Conservation (phyloP, 129 eudicot genomes). For the Lonicera japonica region DNA sequence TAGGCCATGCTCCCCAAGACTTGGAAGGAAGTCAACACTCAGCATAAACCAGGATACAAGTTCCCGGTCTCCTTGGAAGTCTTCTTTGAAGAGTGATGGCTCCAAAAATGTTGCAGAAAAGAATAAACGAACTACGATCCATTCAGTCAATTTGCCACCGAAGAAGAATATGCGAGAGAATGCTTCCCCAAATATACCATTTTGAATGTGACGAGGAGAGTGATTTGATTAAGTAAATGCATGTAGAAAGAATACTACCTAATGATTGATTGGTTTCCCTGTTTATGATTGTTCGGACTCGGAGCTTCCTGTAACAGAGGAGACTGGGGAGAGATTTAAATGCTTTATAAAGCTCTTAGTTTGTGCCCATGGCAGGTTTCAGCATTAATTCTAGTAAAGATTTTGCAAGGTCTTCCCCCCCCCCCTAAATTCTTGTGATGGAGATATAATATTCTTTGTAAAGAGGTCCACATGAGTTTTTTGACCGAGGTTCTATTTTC, state of each 20-base stretch:
- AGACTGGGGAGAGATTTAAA: not conserved
- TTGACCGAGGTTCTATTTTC: no score
- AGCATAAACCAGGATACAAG: slow-evolving; percentile 17
- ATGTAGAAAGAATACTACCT: not conserved
- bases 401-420: slow-evolving; percentile 12
- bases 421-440: slow-evolving; percentile 4
- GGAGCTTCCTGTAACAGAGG: not conserved
- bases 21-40: slow-evolving; percentile 30
- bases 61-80: slow-evolving; percentile 41
- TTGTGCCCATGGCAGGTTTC: slow-evolving; percentile 12
- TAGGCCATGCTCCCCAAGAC: slow-evolving; percentile 30
- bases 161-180: slow-evolving; percentile 31
- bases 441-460: not conserved
- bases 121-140: slow-evolving; percentile 30
- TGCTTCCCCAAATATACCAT: slow-evolving; percentile 37
- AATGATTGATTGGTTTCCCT: not conserved
- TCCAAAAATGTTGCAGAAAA: slow-evolving; percentile 41
- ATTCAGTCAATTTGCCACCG: slow-evolving; percentile 25
- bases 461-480: no score
- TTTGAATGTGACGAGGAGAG: slow-evolving; percentile 20
- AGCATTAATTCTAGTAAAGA: slow-evolving; percentile 17
- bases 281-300: not conserved
- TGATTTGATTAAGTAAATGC: not conserved
- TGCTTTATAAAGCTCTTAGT: not conserved
- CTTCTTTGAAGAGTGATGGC: slow-evolving; percentile 25